phyloP scores from a whole-genome alignment of 352 stramenopile genomes.

The Phytophthora hybrid region DNA sequence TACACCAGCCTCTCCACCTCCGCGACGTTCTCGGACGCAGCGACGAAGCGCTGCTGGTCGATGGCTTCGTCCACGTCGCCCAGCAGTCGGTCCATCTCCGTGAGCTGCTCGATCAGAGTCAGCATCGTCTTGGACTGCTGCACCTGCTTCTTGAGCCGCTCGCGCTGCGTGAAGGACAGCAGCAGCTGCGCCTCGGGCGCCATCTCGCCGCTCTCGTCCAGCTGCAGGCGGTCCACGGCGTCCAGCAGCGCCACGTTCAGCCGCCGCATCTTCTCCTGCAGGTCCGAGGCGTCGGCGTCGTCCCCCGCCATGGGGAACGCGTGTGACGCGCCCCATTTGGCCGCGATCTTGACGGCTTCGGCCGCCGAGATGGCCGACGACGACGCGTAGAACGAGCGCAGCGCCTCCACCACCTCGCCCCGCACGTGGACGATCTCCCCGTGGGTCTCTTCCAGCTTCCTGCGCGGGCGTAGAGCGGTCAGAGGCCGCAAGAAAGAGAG shows the following conservation, averaged over 20 bases:
- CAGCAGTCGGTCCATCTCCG: conserved; percentile 60
- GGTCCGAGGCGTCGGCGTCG: conserved; percentile 42
- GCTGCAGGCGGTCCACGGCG: conserved; percentile 62
- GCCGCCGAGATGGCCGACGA: conserved; percentile 63
- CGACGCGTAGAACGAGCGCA: conserved; percentile 74
- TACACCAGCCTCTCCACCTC: conserved; percentile 48
- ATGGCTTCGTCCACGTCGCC: conserved; percentile 59
- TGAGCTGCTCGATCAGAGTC: conserved; percentile 73
- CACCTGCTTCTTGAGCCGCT: conserved; percentile 68
- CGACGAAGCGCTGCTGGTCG: conserved; percentile 54
- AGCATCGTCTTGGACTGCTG: conserved; percentile 72
- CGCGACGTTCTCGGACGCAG: conserved; percentile 50
- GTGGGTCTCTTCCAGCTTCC: conserved; percentile 76
- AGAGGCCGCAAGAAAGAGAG: background rate
- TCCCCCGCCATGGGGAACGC: conserved; percentile 14
- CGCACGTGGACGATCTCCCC: conserved; percentile 67
- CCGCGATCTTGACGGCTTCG: conserved; percentile 67
- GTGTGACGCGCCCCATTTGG: conserved; percentile 50
- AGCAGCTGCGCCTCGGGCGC: conserved; percentile 55
- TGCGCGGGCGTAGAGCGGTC: conserved; percentile 10
- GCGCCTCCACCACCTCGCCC: conserved; percentile 58
- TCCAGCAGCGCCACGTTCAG: conserved; percentile 56
- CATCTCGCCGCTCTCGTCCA: conserved; percentile 38
- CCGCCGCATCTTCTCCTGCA: conserved; percentile 56
- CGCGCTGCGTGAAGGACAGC: conserved; percentile 62